Conservation (phyloP, 2,329 filamentous ascomycete species). For the Apiospora arundinis region DNA sequence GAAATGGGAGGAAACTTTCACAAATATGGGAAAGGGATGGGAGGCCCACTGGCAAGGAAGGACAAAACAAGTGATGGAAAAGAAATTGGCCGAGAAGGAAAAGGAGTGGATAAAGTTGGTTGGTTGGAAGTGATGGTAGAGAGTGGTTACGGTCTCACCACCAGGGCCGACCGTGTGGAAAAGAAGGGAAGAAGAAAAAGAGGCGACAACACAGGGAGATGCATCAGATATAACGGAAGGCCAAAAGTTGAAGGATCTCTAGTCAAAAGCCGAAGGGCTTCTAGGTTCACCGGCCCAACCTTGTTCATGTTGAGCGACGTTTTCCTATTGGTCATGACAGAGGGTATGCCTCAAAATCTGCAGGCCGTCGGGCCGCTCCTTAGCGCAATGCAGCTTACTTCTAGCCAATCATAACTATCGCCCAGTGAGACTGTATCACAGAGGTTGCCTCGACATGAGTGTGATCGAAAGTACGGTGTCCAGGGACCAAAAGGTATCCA, state of each 20-base stretch:
- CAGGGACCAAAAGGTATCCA: background rate
- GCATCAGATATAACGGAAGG: background rate
- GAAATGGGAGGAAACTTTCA: too few species aligned
- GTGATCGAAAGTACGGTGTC: background rate
- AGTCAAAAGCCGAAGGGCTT: too few species aligned
- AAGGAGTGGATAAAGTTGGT: too few species aligned
- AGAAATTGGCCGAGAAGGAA: too few species aligned
- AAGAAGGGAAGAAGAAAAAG: background rate
- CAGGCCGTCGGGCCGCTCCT: background rate
- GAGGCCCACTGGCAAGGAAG: too few species aligned
- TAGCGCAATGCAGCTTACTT: background rate
- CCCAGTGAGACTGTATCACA: background rate
- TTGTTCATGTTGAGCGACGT: too few species aligned
- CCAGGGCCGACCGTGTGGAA: background rate
- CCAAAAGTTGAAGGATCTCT: background rate
- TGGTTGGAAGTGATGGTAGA: too few species aligned
- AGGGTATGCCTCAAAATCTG: slow-evolving; percentile 1
- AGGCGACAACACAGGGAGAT: too few species aligned
- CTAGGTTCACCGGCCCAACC: background rate
- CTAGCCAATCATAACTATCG: background rate
- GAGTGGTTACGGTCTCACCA: too few species aligned
- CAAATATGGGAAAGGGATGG: too few species aligned
- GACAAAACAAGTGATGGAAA: too few species aligned
- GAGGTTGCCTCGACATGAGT: background rate
- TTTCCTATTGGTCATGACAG: background rate